These are phyloP conservation scores for Iberis pinnata DNA, from an alignment of 345 rosid species.

Conservation along the genomic window DNA sequence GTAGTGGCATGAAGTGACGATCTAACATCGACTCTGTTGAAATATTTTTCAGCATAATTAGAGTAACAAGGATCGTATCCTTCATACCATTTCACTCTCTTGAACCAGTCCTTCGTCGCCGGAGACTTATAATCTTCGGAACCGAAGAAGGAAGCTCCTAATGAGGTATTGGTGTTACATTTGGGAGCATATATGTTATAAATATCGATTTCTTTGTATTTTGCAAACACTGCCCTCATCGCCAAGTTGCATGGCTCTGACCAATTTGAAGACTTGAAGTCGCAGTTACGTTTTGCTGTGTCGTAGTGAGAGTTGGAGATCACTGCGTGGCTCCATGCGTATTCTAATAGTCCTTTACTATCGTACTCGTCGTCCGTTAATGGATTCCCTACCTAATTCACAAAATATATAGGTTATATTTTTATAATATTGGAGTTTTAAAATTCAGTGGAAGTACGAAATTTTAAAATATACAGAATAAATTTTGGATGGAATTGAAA, in stretches of 20 bases:
- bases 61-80: constrained; percentile 57
- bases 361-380: constrained; percentile 42
- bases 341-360: constrained; percentile 44
- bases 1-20: constrained; percentile 40
- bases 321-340: constrained; percentile 64
- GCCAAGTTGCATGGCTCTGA: constrained; percentile 35
- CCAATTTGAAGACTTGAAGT: constrained; percentile 40
- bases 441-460: too few relatives aligned
- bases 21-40: constrained; percentile 48
- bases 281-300: constrained; percentile 36
- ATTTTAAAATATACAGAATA: too few relatives aligned
- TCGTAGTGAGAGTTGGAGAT: constrained; percentile 41
- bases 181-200: constrained; percentile 54
- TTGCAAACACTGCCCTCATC: constrained; percentile 30
- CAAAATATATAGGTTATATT: not conserved
- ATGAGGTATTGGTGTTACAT: constrained; percentile 32
- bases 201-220: constrained; percentile 49
- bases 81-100: constrained; percentile 38
- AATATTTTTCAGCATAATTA: constrained; percentile 34
- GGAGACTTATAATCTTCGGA: constrained; percentile 12
- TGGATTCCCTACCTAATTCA: constrained; percentile 50
- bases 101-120: constrained; percentile 21
- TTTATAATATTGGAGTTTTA: too few relatives aligned
- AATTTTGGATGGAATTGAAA: too few relatives aligned
- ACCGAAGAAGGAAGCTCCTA: constrained; percentile 18